phyloP scores from a whole-genome alignment of 2,329 filamentous ascomycete species.

The Pyrenophora graminea region DNA sequence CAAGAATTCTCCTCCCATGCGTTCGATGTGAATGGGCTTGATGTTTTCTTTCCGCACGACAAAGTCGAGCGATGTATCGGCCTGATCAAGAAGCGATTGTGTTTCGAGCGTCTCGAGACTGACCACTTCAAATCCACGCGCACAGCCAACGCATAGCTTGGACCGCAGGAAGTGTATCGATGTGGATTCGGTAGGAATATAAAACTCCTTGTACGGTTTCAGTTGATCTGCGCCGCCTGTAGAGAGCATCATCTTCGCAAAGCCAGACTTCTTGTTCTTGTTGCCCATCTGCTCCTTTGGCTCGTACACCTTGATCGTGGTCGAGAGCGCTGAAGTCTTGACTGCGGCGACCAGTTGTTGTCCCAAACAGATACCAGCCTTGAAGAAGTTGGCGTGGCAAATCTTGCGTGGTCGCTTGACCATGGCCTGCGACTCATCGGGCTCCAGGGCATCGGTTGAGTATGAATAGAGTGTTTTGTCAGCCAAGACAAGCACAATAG shows the following conservation, averaged over 20 bases:
- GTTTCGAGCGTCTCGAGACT: conserved; percentile 97
- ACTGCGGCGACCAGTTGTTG: conserved; percentile 95
- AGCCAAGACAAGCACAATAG: conserved; percentile 84
- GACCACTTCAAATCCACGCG: conserved; percentile 95
- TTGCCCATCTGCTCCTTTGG: conserved; percentile 93
- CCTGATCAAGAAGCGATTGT: conserved; percentile 93
- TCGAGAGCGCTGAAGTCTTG: conserved; percentile 89
- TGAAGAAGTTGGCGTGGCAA: conserved; percentile 98
- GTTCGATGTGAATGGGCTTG: conserved; percentile 95
- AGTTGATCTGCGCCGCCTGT: conserved; percentile 84
- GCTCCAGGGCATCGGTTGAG: conserved; percentile 81
- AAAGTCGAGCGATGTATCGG: conserved; percentile 96
- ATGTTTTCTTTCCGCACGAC: conserved; percentile 92
- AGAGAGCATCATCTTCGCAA: conserved; percentile 97
- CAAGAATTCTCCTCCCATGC: conserved; percentile 93
- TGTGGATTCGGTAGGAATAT: conserved; percentile 97
- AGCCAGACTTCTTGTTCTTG: conserved; percentile 92
- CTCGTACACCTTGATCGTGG: conserved; percentile 98
- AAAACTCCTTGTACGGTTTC: conserved; percentile 85
- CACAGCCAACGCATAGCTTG: conserved; percentile 94
- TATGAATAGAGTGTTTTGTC: conserved; percentile 94
- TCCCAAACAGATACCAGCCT: conserved; percentile 90
- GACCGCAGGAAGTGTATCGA: conserved; percentile 97
- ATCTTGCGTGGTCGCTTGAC: conserved; percentile 93
- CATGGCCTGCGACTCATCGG: conserved; percentile 72